Evolutionary conservation across 2,329 filamentous ascomycete genomes (phyloP), one percentile per base, ranked within the genome.

Genomic region (Ophiostoma piceae): DNA sequence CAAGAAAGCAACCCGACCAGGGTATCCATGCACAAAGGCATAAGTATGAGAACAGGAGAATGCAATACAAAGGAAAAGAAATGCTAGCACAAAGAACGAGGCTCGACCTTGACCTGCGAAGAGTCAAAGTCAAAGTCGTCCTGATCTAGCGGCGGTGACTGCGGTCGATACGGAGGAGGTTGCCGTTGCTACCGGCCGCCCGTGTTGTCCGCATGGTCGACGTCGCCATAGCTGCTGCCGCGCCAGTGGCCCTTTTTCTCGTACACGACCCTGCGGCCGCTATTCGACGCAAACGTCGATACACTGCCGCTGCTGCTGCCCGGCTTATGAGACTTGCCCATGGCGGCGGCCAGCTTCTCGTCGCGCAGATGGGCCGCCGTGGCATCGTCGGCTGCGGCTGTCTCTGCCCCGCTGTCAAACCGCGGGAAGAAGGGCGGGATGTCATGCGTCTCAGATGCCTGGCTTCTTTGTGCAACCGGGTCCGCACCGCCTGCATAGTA

Each of bases 161-260:
- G 62, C n/a, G 41, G 39, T 16, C 43, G 43, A 19, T 71, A 71
- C 51, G 65, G 57, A 26, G 68, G 60, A 29, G 71, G 72, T 65
- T 68, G 72, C 68, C 35, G 72, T 12, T 69, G 41, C 73, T 74
- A 77, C 66, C 69, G 71, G 51, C 72, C 75, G 72, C 66, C 69
- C 1, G 73, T 72, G 70, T 75, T 75, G 71, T 79, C 78, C 57
- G 80, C 74, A 47, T 77, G 76, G 71, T 75, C 76, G 71, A 80
- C 74, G 43, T 77, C 76, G 39, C 78, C 78, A 66, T 80, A 76
- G 37, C 77, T 78, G 74, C 78, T 80, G 67, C 72, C 74, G 74
- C 78, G 76, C 73, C 77, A 77, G 65, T 79, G 76, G 12, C 75
- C 75, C 65, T 70, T 71, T 43, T 70, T 77, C 73, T 70, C 74